Evolutionary conservation across 2,329 filamentous ascomycete species (phyloP).

Genomic region (Sarocladiaceae sp.): DNA sequence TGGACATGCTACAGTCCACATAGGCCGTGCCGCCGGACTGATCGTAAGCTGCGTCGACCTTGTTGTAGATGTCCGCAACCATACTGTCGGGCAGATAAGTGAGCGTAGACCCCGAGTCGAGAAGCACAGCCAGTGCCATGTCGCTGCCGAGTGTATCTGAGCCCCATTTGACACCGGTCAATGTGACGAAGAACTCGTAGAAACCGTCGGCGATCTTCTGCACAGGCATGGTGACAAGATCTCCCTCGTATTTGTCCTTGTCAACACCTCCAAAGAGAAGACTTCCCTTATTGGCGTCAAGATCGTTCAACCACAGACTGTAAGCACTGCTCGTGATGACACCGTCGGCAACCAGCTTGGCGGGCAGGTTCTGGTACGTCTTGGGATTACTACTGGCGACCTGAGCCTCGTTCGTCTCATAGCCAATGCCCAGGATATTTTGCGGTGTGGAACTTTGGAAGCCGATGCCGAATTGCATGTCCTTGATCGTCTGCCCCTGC

Average conservation of each 20-base stretch:
- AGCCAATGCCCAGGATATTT: slow-evolving; percentile 83
- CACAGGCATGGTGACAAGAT: slow-evolving; percentile 61
- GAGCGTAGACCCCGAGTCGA: slow-evolving; percentile 65
- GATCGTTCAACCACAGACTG: slow-evolving; percentile 70
- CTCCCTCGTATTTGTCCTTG: slow-evolving; percentile 54
- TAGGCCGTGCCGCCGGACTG: slow-evolving; percentile 47
- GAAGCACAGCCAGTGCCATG: slow-evolving; percentile 54
- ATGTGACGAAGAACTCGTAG: slow-evolving; percentile 61
- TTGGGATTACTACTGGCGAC: slow-evolving; percentile 48
- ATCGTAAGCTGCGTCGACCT: slow-evolving; percentile 55
- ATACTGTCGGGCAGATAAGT: slow-evolving; percentile 58
- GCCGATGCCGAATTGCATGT: slow-evolving; percentile 68
- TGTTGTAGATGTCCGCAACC: slow-evolving; percentile 46
- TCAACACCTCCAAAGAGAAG: slow-evolving; percentile 74
- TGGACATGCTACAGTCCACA: slow-evolving; percentile 50
- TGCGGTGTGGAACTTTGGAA: slow-evolving; percentile 55
- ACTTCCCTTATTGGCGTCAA: slow-evolving; percentile 57
- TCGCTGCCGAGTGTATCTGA: slow-evolving; percentile 31
- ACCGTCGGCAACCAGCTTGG: slow-evolving; percentile 54
- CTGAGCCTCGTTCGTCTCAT: slow-evolving; percentile 70
- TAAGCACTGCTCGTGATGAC: slow-evolving; percentile 61
- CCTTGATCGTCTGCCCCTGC: slow-evolving; percentile 43
- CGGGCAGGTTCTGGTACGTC: slow-evolving; percentile 64
- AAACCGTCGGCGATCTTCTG: slow-evolving; percentile 46
- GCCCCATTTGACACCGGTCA: slow-evolving; percentile 51